A percentile compares a stretch with the other conserved stretches of the same genome.
Conservation (phyloP, 78 protist species). For the Salpingoeca rosetta region DNA sequence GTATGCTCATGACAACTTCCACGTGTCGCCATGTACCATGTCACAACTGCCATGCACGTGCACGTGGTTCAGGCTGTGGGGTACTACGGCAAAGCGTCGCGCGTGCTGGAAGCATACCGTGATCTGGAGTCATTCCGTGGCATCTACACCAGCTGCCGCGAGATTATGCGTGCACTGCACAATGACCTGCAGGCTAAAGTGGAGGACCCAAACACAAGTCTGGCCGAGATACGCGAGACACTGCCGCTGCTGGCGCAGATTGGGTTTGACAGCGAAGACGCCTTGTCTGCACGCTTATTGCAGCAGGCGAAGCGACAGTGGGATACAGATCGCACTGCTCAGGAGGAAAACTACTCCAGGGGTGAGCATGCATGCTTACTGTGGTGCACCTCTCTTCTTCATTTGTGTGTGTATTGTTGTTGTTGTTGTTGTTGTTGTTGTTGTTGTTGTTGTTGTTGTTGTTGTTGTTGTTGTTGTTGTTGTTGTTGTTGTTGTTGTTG, state of each 20-base stretch:
- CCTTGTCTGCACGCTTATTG: background rate
- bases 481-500: too few species aligned
- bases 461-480: too few species aligned
- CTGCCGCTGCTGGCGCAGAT: background rate
- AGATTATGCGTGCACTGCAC: background rate
- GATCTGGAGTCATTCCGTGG: constrained; percentile 77
- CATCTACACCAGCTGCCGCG: constrained; percentile 3
- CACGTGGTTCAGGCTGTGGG: constrained; percentile 49
- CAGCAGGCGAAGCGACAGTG: background rate
- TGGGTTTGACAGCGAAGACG: too few species aligned
- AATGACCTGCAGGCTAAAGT: background rate
- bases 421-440: too few species aligned
- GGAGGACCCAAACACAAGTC: background rate
- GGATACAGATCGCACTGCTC: background rate
- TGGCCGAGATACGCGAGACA: background rate
- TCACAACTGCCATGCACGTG: too few species aligned
- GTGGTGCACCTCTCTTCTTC: too few species aligned
- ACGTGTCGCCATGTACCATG: background rate
- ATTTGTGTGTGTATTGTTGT: too few species aligned
- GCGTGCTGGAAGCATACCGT: constrained; percentile 58
- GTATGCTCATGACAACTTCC: background rate
- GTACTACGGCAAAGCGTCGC: constrained; percentile 52
- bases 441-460: too few species aligned
- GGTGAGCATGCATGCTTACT: background rate
- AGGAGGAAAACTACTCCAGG: background rate